phyloP scores from a whole-genome alignment of 352 stramenopile genomes.

The Phytophthora melonis region DNA sequence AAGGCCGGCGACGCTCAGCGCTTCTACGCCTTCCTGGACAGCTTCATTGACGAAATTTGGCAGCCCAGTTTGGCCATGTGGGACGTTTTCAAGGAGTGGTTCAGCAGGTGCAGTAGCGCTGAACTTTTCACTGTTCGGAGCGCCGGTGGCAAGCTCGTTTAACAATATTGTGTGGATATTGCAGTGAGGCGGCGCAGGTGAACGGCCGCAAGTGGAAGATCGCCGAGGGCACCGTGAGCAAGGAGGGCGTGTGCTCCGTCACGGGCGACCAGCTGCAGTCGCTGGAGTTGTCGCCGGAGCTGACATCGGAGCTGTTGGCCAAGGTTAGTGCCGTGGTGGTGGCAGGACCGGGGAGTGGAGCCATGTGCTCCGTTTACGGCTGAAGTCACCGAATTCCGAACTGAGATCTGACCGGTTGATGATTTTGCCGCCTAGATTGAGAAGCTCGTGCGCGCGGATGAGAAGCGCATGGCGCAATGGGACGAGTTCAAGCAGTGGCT shows the following conservation, averaged over 20 bases:
- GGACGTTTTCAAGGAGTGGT: slow-evolving; percentile 80
- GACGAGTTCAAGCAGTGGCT: slow-evolving; percentile 87
- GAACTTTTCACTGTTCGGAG: slow-evolving; percentile 6
- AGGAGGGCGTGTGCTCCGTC: slow-evolving; percentile 64
- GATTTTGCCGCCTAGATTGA: slow-evolving; percentile 65
- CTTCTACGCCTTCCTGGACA: slow-evolving; percentile 68
- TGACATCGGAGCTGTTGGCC: slow-evolving; percentile 57
- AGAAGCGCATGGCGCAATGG: slow-evolving; percentile 80
- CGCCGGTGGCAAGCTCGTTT: slow-evolving; percentile 2
- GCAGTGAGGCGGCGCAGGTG: slow-evolving; percentile 69
- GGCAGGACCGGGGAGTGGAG: slow-evolving; percentile 3
- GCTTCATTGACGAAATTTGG: slow-evolving; percentile 70
- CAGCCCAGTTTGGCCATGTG: slow-evolving; percentile 57
- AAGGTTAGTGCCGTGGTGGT: slow-evolving; percentile 54
- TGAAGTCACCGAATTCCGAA: slow-evolving; percentile 3
- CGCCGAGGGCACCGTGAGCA: slow-evolving; percentile 60
- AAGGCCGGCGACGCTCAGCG: slow-evolving; percentile 42
- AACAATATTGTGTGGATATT: slow-evolving; percentile 15
- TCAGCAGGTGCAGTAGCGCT: slow-evolving; percentile 53
- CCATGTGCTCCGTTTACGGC: slow-evolving; percentile 29
- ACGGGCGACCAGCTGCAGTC: slow-evolving; percentile 72
- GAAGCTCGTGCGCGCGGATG: slow-evolving; percentile 78
- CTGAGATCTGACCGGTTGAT: slow-evolving; percentile 22
- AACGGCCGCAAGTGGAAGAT: slow-evolving; percentile 68
- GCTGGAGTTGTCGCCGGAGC: slow-evolving; percentile 62